Percentiles rank a stretch among this genome's conserved stretches.
Evolutionary conservation across 345 rosid species (phyloP).

Genomic region (Orychophragmus violaceus): DNA sequence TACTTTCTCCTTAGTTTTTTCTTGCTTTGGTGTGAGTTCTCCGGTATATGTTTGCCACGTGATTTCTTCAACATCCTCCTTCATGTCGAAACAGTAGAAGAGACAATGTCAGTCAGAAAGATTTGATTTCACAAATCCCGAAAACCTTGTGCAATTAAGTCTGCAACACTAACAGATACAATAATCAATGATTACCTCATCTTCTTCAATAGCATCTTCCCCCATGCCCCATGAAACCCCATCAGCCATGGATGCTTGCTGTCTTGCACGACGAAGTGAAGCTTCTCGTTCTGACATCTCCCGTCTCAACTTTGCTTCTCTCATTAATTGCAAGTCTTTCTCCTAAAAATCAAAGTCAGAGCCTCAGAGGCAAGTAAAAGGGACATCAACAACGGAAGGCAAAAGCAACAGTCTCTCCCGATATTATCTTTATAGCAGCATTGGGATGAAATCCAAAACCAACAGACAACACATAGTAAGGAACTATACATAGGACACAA

Average conservation of each 20-base stretch:
- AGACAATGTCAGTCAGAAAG: neutral
- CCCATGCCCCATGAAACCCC: constrained; percentile 99
- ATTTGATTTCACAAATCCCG: neutral
- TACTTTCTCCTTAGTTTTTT: constrained; percentile 83
- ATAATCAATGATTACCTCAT: constrained; percentile 46
- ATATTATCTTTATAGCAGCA: neutral
- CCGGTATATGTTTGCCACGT: constrained; percentile 97
- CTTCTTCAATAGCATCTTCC: constrained; percentile 96
- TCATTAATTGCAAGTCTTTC: constrained; percentile 50
- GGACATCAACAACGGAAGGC: neutral
- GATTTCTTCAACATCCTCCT: constrained; percentile 85
- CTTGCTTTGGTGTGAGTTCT: constrained; percentile 93
- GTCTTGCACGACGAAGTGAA: constrained; percentile 78
- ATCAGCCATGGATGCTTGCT: constrained; percentile 73
- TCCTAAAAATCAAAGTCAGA: constrained; percentile 49
- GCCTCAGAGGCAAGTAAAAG: neutral
- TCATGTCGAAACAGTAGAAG: constrained; percentile 11
- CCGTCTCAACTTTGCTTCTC: constrained; percentile 52
- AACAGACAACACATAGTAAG: neutral
- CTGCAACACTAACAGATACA: neutral
- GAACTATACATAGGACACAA: neutral
- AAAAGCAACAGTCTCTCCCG: neutral
- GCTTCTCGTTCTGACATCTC: constrained; percentile 69
- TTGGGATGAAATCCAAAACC: neutral
- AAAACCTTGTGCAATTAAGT: neutral